phyloP scores from a whole-genome alignment of 1,284 basidiomycete species.

The Tilletia caries region DNA sequence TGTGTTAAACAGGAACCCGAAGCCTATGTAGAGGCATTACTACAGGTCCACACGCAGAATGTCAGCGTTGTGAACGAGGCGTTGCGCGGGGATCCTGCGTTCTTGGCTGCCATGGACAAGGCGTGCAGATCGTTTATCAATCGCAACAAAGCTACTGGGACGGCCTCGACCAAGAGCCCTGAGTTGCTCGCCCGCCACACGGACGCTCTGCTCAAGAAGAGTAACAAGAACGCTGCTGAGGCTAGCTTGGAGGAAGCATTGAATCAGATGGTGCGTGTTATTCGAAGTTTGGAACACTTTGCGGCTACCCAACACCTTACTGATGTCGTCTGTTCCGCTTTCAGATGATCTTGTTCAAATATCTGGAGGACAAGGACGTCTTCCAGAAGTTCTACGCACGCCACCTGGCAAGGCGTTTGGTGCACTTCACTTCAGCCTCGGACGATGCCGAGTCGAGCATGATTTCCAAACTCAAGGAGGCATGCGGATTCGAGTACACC shows the following conservation, averaged over 20 bases:
- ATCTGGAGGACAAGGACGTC: conserved; percentile 98
- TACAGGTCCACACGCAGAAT: conserved; percentile 89
- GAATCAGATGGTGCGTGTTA: conserved; percentile 65
- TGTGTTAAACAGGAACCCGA: conserved; percentile 64
- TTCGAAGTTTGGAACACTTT: not conserved
- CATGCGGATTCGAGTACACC: conserved; percentile 97
- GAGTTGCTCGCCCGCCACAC: conserved; percentile 92
- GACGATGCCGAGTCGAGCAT: conserved; percentile 96
- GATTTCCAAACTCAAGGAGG: conserved; percentile 98
- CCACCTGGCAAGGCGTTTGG: conserved; percentile 89
- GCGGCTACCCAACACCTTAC: not conserved
- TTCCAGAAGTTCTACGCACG: conserved; percentile 99
- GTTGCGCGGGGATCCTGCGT: conserved; percentile 90
- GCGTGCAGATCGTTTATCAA: conserved; percentile 97
- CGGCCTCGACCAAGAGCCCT: conserved; percentile 67
- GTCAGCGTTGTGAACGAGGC: conserved; percentile 82
- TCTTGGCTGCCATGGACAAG: conserved; percentile 85
- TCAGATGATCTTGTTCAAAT: conserved; percentile 92
- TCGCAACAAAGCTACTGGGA: conserved; percentile 70
- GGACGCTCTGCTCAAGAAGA: conserved; percentile 86
- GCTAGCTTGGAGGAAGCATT: conserved; percentile 82
- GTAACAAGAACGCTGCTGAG: conserved; percentile 86
- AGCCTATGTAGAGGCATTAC: conserved; percentile 85
- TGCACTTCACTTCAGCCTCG: conserved; percentile 86
- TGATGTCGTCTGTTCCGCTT: not conserved